Evolutionary conservation across 1,139 yeast species (phyloP), one percentile per base, ranked within the genome.

Genomic region (Pichia kudriavzevii): DNA sequence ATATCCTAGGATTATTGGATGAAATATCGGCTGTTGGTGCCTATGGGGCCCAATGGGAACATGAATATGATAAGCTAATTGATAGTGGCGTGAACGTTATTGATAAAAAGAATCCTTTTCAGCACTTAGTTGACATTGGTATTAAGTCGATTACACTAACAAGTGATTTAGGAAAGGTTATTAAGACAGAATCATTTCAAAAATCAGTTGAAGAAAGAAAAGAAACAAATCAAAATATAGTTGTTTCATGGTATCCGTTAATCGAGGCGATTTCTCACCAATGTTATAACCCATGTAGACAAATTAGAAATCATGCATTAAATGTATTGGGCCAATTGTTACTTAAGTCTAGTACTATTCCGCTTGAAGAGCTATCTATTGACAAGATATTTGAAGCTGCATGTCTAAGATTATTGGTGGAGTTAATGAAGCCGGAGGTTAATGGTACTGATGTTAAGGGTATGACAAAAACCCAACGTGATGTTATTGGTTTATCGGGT

Each of bases 21-120:
- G 94, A 83, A 45, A 68, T 85, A 17, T 82, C 94, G 0, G 80
- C 88, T 1, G 73, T 79, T 31, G 94, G 94, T 3, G 87, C 94
- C 0, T 64, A 79, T 36, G 93, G 87, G 5, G 79, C 87, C 7
- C 82, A 74, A 53, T 74, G 74, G 69, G 94, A 81, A 55, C 82
- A 75, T 47, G 77, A 74, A 41, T 64, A 61, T 42, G 78, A 66
- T 26, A 57, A 60, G 17, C 50, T 68, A 27, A 53, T 62, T 5
- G 59, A 60, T 25, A 56, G 61, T 21, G 72, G 72, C 1, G 66
- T 62, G 31, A 60, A 60, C 28, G 61, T 63, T 10, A 63, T 60
- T 14, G 59, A 61, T 31, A 73, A 68, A 34, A 59, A 52, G 21
- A 68, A 63, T 43, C 71, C 74, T 9, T 70, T 66, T 45, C 68